Evolutionary conservation across 495 filamentous ascomycete genomes (phyloP), one percentile per base, ranked within the genome.

Genomic region (Neurospora intermedia): DNA sequence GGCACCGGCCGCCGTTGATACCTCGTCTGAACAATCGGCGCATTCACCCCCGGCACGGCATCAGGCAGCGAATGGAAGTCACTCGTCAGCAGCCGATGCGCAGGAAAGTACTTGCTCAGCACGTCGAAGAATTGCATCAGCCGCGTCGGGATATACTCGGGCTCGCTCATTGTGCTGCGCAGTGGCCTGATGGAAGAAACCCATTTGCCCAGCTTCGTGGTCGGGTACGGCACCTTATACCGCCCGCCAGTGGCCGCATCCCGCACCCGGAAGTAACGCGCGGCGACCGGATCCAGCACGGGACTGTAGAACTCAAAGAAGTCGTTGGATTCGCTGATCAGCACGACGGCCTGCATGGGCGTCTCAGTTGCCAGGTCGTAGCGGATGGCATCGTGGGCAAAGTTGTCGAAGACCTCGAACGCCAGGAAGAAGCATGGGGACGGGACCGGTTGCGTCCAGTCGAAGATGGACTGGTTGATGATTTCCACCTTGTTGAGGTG

Each of bases 391-490:
- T 99, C 96, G 83, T 99, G 96, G 31, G 92, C 90, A 82, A 99
- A 98, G 82, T 99, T 99, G 83, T 99, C 96, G 77, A 98, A 94
- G 72, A 99, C 96, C 79, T 99, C 96, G 76, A 99, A 90, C n/a
- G 94, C 96, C 6, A 99, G 87, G 85, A 99, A 98, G 84, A 96
- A 99, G 85, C 96, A 98, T 0, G 96, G 95, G 2, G 90, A 92
- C 9, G 93, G 90, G 18, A 97, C 93, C 73, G 92, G 92, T 35
- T 85, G 86, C 75, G 91, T 84, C 96, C 96, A 99, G 80, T 96
- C 91, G 81, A 99, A 98, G 79, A 99, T 93, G 76, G 93, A 96
- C 74, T 88, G 86, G 81, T 98, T 97, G 78, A 97, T 91, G 80
- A 99, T 97, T 77, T 97, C 93, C 46, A 99, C 93, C 76, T 92